A percentile compares a stretch with the other conserved stretches of the same genome.
Evolutionary conservation across 805 yeast species (phyloP).

Genomic region (Suhomyces vadensis): DNA sequence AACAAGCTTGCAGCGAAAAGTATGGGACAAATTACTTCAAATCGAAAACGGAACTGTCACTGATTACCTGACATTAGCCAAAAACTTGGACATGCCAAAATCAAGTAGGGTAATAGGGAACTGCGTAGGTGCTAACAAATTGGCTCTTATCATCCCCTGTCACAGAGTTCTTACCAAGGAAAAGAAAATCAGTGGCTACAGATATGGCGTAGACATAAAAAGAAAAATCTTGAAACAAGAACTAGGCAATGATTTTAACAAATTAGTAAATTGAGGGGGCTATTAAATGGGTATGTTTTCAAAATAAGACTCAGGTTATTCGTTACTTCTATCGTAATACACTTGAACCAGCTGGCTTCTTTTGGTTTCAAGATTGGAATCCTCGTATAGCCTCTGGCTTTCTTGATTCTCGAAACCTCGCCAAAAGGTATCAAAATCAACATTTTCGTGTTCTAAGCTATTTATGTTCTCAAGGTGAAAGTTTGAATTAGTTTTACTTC

Average conservation of each 20-base stretch:
- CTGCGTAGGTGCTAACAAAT: constrained; percentile 40
- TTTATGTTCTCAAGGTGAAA: constrained; percentile 19
- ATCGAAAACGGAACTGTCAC: constrained; percentile 30
- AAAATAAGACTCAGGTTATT: not conserved
- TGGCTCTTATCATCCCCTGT: constrained; percentile 45
- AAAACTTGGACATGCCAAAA: constrained; percentile 25
- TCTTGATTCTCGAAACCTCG: constrained; percentile 10
- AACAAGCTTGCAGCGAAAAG: constrained; percentile 37
- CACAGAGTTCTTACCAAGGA: constrained; percentile 38
- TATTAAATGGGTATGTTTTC: not conserved
- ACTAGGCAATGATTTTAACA: constrained; percentile 3
- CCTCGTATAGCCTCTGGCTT: constrained; percentile 5
- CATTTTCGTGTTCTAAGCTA: constrained; percentile 8
- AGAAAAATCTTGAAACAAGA: constrained; percentile 21
- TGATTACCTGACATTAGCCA: constrained; percentile 36
- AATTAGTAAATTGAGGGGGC: not conserved
- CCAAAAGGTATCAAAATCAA: constrained; percentile 9
- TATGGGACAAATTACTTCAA: constrained; percentile 33
- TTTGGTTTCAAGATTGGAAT: constrained; percentile 5
- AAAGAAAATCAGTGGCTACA: constrained; percentile 37
- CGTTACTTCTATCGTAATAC: constrained; percentile 5
- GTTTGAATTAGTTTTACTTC: constrained; percentile 26
- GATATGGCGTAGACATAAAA: constrained; percentile 40
- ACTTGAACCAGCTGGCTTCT: constrained; percentile 10
- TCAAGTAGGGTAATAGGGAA: constrained; percentile 42